Base-by-base conservation (phyloP, 106 monocot species). In the Dactylorhiza incarnata region DNA sequence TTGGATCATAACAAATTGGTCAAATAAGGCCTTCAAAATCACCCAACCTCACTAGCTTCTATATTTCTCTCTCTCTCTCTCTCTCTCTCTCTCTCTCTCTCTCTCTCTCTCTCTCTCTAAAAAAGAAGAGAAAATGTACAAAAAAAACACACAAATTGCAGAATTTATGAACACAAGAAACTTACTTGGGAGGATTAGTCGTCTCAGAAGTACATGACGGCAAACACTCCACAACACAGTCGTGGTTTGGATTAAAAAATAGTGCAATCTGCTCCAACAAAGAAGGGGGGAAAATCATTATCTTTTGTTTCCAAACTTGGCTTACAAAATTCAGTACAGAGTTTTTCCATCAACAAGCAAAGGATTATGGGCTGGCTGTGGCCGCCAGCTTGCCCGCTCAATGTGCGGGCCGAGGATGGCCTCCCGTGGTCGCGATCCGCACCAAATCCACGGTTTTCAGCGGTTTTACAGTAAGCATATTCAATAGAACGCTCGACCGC, bases 241-340 rank as follows among this genome's bases (percentile, higher is more conserved):
- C 95, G 54, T 92, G 95, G 74, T 90, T 95, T 67, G 95, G 95
- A 82, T 95, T 92, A 88, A 95, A 90, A 89, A 95, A 95, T 76
- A 75, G 92, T 4, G 88, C 95, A 78, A 95, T 82, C 95, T 95
- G 85, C 58, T 81, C 55, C 49, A 84, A 24, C 13, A 77, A 68
- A 51, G 20, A 74, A 1, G 26, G 23, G 23, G 22, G 1, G 0
- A 22, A 25, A 7, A 7, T 20, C 24, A 62, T 10, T 62, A 17
- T 62, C 24, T 53, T 53, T 58, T 8, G 0, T 58, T 58, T 20
- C 7, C 29, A 29, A 29, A 29, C 2, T 29, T 29, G 0, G 29
- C 29, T 29, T 29, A 1, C 29, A 29, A 29, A 29, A 29, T 29
- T 2, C 2, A 0, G 1, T 29, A 29, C 0, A 29, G 2, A 29